A percentile compares a stretch with the other conserved stretches of the same genome.
Conservation (phyloP, 2,329 filamentous ascomycete species). For the Fusarium proliferatum region DNA sequence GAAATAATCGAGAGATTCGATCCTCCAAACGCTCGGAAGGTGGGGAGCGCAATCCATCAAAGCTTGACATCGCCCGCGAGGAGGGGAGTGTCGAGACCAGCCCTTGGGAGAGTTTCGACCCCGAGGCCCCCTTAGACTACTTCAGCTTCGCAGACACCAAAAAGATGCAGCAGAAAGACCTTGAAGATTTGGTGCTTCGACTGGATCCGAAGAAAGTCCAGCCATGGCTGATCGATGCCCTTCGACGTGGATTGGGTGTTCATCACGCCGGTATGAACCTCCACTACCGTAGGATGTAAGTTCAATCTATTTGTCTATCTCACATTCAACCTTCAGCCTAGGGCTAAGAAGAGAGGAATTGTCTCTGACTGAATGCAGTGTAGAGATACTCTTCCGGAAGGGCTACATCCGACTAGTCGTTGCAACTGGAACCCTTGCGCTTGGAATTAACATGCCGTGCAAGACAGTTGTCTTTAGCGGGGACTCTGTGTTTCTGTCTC, state of each 20-base stretch:
- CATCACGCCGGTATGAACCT: slow-evolving; percentile 72
- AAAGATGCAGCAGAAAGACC: not conserved
- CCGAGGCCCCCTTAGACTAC: slow-evolving; percentile 68
- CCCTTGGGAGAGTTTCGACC: slow-evolving; percentile 56
- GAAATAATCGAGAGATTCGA: not conserved
- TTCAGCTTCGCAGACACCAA: slow-evolving; percentile 76
- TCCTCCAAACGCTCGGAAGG: not conserved
- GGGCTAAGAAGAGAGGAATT: not conserved
- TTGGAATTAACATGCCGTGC: slow-evolving; percentile 88
- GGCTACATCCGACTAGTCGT: slow-evolving; percentile 77
- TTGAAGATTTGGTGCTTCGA: slow-evolving; percentile 55
- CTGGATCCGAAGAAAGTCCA: slow-evolving; percentile 68
- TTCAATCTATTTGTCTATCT: slow-evolving; percentile 1
- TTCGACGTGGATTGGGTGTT: slow-evolving; percentile 77
- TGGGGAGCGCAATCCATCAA: slow-evolving; percentile 52
- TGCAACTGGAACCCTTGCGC: slow-evolving; percentile 78
- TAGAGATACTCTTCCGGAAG: slow-evolving; percentile 80
- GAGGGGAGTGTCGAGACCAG: slow-evolving; percentile 65
- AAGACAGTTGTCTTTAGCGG: slow-evolving; percentile 83
- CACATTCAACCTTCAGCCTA: not conserved
- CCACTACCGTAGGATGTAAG: slow-evolving; percentile 74
- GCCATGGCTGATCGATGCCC: slow-evolving; percentile 66
- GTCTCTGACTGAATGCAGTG: slow-evolving; percentile 50
- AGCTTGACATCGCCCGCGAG: slow-evolving; percentile 68
- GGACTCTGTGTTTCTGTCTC: slow-evolving; percentile 78